phyloP scores from a whole-genome alignment of 352 stramenopile species.

The Elongisporangium senticosum region DNA sequence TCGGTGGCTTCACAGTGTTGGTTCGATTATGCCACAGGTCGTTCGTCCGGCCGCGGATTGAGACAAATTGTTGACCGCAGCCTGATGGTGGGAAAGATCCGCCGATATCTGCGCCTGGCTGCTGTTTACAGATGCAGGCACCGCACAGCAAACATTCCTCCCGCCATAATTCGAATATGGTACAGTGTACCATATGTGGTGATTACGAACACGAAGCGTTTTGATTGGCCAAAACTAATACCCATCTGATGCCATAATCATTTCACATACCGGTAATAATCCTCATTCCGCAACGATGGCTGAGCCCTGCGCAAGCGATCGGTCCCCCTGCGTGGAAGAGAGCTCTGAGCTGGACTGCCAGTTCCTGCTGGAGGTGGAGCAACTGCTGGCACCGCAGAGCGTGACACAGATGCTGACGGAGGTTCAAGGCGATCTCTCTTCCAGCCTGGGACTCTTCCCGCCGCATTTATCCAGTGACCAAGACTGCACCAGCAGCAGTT shows the following conservation, averaged over 20 bases:
- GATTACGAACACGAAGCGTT: too few relatives aligned
- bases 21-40: too few relatives aligned
- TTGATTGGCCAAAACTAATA: too few relatives aligned
- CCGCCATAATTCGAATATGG: neutral
- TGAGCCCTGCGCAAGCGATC: neutral
- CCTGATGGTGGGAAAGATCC: neutral
- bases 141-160: neutral
- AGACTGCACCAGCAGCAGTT: neutral
- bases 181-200: neutral
- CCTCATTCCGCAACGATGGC: neutral
- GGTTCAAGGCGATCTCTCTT: neutral
- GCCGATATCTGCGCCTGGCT: neutral
- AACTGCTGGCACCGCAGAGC: neutral
- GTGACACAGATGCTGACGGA: neutral
- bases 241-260: too few relatives aligned
- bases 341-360: neutral
- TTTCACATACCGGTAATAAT: too few relatives aligned
- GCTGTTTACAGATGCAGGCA: neutral
- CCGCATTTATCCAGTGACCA: neutral
- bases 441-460: too few relatives aligned
- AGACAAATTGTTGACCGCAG: neutral
- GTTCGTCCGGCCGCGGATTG: neutral
- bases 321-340: neutral
- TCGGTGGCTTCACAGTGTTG: neutral
- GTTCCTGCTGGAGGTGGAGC: neutral